Evolutionary conservation across 2,329 filamentous ascomycete genomes (phyloP), one percentile per base, ranked within the genome.

Genomic region (Domatiomyces globalis): DNA sequence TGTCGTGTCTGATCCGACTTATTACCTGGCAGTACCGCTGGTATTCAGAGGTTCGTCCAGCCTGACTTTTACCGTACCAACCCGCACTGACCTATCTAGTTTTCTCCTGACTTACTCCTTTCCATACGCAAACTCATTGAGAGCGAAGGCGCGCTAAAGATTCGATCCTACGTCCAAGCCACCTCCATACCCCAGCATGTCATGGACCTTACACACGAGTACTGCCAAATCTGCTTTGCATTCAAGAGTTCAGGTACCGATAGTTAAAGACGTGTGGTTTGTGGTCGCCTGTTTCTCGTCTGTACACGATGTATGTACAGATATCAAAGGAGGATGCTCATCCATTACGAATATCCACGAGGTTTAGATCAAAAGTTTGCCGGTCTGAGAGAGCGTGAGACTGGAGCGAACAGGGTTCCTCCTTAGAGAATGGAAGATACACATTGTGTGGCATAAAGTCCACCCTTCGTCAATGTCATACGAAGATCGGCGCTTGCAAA

Each of bases 11-110:
- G 53, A 95, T 98, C 58, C 77, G 88, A 49, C 73, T 98, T 43
- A 87, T 96, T 33, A 92, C 90, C 10, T 98, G 92, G 92, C 92
- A 98, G 71, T 98, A 95, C 70, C 78, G 92, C 60, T 98, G 92
- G 92, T 98, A 98, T 72, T 95, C 89, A 51, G 92, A 98, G 78
- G 81, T 83, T 67, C 62, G 71, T 56, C 22, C 29, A 20, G 20
- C 45, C n/a, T 29, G 19, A 42, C 19, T n/a, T 51, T 46, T 15
- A 10, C 19, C 22, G 6, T 25, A 9, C 10, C 1, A 9, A 9
- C 12, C 36, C 42, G 54, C 48, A 43, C 58, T 65, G 48, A 66
- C 47, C 29, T 49, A 9, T 17, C 20, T 45, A 83, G 80, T 98
- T 98, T 71, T 95, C 89, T 17, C 92, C 92, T 0, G 83, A 89